Evolutionary conservation across 805 yeast species (phyloP).

Genomic region (Teunomyces lycoperdinae): DNA sequence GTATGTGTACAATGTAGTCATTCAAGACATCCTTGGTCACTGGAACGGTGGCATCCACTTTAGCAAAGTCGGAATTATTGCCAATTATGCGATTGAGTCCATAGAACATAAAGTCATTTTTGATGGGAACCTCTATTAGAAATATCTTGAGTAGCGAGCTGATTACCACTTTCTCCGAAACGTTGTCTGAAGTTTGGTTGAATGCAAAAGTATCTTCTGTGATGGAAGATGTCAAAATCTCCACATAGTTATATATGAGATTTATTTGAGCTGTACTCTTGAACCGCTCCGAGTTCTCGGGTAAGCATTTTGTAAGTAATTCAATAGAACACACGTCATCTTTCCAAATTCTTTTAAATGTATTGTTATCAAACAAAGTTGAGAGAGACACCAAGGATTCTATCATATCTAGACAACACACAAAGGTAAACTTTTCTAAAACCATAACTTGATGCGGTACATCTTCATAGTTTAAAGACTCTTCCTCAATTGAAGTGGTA

Average conservation of each 20-base stretch:
- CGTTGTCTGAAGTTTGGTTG: slow-evolving; percentile 9
- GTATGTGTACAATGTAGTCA: slow-evolving; percentile 20
- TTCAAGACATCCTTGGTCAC: slow-evolving; percentile 18
- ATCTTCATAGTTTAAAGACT: slow-evolving; percentile 25
- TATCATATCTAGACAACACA: slow-evolving; percentile 54
- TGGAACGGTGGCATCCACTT: slow-evolving; percentile 45
- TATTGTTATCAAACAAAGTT: slow-evolving; percentile 20
- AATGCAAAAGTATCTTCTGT: slow-evolving; percentile 27
- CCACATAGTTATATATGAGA: slow-evolving; percentile 51
- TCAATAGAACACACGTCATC: slow-evolving; percentile 29
- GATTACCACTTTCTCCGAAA: slow-evolving; percentile 17
- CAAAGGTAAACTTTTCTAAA: slow-evolving; percentile 49
- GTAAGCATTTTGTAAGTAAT: slow-evolving; percentile 40
- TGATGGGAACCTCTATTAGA: slow-evolving; percentile 40
- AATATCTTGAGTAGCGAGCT: slow-evolving; percentile 34
- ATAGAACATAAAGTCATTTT: slow-evolving; percentile 42
- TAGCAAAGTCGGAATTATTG: slow-evolving; percentile 41
- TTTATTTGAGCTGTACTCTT: slow-evolving; percentile 42
- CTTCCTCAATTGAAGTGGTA: slow-evolving; percentile 23
- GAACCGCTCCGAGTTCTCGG: slow-evolving; percentile 47
- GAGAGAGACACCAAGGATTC: slow-evolving; percentile 42
- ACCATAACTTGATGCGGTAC: slow-evolving; percentile 29
- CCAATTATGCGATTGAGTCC: slow-evolving; percentile 58
- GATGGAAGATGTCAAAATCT: slow-evolving; percentile 47
- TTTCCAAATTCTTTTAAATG: slow-evolving; percentile 19